Evolutionary conservation across 75 land plant genomes (phyloP).

Genomic region (Pinus albicaulis): DNA sequence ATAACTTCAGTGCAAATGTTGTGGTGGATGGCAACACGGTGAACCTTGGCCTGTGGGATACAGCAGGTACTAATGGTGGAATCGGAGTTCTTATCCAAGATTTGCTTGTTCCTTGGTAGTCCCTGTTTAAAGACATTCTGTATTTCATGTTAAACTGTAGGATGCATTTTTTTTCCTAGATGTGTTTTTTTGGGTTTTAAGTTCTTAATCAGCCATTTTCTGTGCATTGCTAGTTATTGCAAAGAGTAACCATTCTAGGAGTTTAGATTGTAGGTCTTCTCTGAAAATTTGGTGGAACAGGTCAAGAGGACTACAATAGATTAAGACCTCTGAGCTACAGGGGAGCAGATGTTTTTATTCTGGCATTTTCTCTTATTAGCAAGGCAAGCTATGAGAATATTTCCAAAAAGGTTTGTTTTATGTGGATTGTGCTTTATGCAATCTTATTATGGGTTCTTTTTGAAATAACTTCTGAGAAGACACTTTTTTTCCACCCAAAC

Average conservation of each 20-base stretch:
- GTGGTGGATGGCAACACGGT: constrained; percentile 50
- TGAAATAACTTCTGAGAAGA: not conserved
- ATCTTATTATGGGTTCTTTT: not conserved
- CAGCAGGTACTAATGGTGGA: constrained; percentile 26
- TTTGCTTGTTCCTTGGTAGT: not conserved
- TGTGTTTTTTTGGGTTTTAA: not conserved
- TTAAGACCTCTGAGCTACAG: constrained; percentile 61
- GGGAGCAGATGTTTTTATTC: constrained; percentile 61
- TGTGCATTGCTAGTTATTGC: not conserved
- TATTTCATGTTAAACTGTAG: not conserved
- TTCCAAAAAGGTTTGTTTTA: constrained; percentile 47
- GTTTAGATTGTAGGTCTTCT: not conserved
- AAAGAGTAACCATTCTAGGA: not conserved
- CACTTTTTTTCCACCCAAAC: not conserved
- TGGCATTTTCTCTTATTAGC: constrained; percentile 62
- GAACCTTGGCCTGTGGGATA: constrained; percentile 54
- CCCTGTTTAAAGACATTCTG: not conserved
- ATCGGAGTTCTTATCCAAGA: not conserved
- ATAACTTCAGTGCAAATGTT: constrained; percentile 53
- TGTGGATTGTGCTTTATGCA: not conserved
- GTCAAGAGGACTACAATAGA: constrained; percentile 63
- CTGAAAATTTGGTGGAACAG: constrained; percentile 16
- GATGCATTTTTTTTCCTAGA: too few species aligned
- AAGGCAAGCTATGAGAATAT: constrained; percentile 64
- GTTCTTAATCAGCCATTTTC: not conserved